phyloP scores from a whole-genome alignment of 768 basidiomycete genomes.

The Termitomyces sp. region DNA sequence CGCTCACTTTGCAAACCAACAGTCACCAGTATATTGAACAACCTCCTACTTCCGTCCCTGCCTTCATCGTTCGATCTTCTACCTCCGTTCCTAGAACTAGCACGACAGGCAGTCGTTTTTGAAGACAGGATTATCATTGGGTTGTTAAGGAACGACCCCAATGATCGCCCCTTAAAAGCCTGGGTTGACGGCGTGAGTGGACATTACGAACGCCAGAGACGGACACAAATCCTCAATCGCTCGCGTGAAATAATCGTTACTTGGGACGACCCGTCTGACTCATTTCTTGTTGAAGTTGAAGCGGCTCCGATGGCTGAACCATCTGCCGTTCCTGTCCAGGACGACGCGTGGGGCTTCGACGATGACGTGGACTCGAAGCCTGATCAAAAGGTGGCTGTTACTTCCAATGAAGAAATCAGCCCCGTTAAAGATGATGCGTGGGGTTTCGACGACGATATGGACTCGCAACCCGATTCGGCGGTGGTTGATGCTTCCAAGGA shows the following conservation, averaged over 20 bases:
- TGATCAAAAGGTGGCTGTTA: neutral
- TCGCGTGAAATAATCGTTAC: conserved; percentile 53
- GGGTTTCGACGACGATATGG: conserved; percentile 46
- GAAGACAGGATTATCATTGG: conserved; percentile 53
- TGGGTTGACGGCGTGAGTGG: conserved; percentile 68
- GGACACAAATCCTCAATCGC: conserved; percentile 61
- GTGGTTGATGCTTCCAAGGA: conserved; percentile 14
- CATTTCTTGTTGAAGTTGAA: conserved; percentile 40
- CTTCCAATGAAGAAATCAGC: conserved; percentile 15
- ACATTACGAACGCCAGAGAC: conserved; percentile 78
- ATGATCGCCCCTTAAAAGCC: conserved; percentile 51
- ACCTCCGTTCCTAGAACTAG: conserved; percentile 56
- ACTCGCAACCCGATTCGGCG: conserved; percentile 15
- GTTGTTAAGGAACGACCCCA: conserved; percentile 43
- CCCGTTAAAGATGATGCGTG: conserved; percentile 36
- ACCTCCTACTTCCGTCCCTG: conserved; percentile 65
- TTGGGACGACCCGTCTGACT: conserved; percentile 30
- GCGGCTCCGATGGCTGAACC: conserved; percentile 27
- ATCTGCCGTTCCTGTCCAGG: conserved; percentile 24
- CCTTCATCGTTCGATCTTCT: conserved; percentile 62
- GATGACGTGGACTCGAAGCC: conserved; percentile 29
- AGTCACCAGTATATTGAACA: conserved; percentile 55
- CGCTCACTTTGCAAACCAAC: conserved; percentile 59
- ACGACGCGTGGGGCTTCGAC: conserved; percentile 45
- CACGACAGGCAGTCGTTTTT: conserved; percentile 57